Evolutionary conservation across 163 green algal genomes (phyloP).

Genomic region (Scenedesmus sp.): DNA sequence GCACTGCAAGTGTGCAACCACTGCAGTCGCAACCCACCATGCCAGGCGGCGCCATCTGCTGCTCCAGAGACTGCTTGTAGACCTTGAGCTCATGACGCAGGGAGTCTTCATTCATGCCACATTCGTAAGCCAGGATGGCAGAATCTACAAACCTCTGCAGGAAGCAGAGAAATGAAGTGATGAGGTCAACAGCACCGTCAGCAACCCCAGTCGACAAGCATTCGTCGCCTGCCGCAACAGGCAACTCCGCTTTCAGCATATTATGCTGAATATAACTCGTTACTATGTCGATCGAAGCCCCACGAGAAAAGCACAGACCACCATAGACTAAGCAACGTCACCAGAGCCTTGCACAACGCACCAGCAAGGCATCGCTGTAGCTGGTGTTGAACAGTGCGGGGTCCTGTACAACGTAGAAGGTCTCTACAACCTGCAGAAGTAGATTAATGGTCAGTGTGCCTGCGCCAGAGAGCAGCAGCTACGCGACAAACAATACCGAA

Average conservation of each 20-base stretch:
- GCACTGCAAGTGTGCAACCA: not conserved
- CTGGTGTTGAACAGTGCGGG: slow-evolving; percentile 48
- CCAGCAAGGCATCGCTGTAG: slow-evolving; percentile 47
- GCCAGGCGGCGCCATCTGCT: slow-evolving; percentile 41
- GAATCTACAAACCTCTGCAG: slow-evolving; percentile 56
- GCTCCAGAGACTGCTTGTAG: slow-evolving; percentile 50
- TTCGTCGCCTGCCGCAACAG: not conserved
- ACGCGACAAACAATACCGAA: not conserved
- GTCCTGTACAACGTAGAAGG: slow-evolving; percentile 54
- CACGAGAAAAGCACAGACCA: slow-evolving; percentile 1
- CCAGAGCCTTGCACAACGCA: not conserved
- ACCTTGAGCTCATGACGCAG: slow-evolving; percentile 51
- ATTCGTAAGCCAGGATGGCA: slow-evolving; percentile 62
- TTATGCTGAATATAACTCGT: too few relatives aligned
- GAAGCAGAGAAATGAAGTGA: not conserved
- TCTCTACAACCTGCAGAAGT: slow-evolving; percentile 22
- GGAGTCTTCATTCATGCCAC: slow-evolving; percentile 57
- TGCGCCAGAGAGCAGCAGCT: not conserved
- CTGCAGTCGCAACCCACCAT: slow-evolving; percentile 33
- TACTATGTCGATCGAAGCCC: too few relatives aligned
- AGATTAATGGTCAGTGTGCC: not conserved
- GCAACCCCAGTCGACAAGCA: not conserved
- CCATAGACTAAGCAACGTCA: slow-evolving; percentile 15
- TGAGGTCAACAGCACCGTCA: slow-evolving; percentile 8
- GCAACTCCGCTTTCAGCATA: not conserved